Percentiles rank a stretch among this genome's conserved stretches.
Conservation (phyloP, 1,284 basidiomycete species). For the Neolentinus lepideus region DNA sequence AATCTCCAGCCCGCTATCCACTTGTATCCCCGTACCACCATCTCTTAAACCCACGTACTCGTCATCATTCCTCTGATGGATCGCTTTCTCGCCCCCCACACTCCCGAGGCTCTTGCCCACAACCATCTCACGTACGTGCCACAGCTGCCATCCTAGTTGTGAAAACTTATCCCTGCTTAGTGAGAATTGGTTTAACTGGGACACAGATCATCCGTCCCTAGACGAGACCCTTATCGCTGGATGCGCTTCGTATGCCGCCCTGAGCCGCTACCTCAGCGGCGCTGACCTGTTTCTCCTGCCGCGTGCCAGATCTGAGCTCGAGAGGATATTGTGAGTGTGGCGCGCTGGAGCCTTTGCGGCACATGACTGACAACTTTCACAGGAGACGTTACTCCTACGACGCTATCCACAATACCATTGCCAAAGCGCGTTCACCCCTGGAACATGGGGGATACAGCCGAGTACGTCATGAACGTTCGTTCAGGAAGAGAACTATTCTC, state of each 20-base stretch:
- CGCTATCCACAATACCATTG: constrained; percentile 72
- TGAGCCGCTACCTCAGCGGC: constrained; percentile 30
- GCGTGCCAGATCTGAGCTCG: constrained; percentile 53
- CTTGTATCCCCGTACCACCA: not conserved
- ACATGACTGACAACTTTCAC: constrained; percentile 4
- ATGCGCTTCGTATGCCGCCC: constrained; percentile 39
- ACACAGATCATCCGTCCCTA: constrained; percentile 57
- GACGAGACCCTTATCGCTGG: constrained; percentile 68
- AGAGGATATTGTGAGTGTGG: constrained; percentile 57
- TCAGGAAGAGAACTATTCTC: not conserved
- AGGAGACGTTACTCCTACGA: constrained; percentile 71
- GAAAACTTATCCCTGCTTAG: constrained; percentile 26
- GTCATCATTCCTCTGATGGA: constrained; percentile 39
- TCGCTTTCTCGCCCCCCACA: constrained; percentile 62
- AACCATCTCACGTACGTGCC: constrained; percentile 53
- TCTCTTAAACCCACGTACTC: not conserved
- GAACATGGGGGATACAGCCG: constrained; percentile 68
- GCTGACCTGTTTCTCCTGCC: constrained; percentile 65
- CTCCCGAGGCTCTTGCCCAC: constrained; percentile 68
- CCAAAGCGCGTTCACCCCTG: constrained; percentile 55
- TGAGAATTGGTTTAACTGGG: constrained; percentile 61
- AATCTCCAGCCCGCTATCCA: not conserved
- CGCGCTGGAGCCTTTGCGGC: not conserved
- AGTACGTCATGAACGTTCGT: constrained; percentile 33
- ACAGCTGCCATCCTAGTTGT: constrained; percentile 6